Evolutionary conservation across 176 grass and related monocot species (phyloP).

Genomic region (Ensete ventricosum): DNA sequence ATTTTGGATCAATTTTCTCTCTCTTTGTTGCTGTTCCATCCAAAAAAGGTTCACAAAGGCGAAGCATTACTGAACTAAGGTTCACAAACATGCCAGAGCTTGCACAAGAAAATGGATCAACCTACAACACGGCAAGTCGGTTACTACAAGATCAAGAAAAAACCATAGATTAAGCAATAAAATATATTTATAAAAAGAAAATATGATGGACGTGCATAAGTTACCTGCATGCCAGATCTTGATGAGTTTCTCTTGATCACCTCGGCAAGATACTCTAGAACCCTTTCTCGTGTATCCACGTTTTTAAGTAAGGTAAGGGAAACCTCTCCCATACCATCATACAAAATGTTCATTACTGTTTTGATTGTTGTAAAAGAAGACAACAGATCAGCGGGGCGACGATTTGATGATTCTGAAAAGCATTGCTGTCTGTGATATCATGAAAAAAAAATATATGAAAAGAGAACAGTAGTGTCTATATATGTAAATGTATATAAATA

Average conservation of each 20-base stretch:
- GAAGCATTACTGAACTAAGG: conserved; percentile 84
- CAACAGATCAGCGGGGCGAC: conserved; percentile 57
- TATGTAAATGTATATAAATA: neutral
- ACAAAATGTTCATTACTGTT: conserved; percentile 82
- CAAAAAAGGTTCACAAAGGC: conserved; percentile 81
- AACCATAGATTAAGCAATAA: neutral
- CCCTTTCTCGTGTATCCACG: conserved; percentile 78
- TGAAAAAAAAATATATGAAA: conserved; percentile 6
- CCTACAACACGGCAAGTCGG: conserved; percentile 34
- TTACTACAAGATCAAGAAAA: conserved; percentile 10
- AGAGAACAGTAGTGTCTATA: conserved; percentile 11
- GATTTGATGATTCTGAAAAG: conserved; percentile 70
- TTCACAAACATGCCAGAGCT: conserved; percentile 97
- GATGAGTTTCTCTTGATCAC: conserved; percentile 73
- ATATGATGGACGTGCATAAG: neutral
- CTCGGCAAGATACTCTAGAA: conserved; percentile 76
- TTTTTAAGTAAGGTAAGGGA: conserved; percentile 75
- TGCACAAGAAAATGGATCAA: conserved; percentile 66
- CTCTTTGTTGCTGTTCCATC: conserved; percentile 65
- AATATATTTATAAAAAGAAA: conserved; percentile 2
- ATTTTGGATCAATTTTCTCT: conserved; percentile 80
- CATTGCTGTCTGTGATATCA: conserved; percentile 65
- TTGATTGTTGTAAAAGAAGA: conserved; percentile 85
- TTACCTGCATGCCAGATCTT: conserved; percentile 91
- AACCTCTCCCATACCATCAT: conserved; percentile 72